These are phyloP conservation scores for Candida nanaspora DNA, from an alignment of 805 yeast species.

Conservation along the genomic window DNA sequence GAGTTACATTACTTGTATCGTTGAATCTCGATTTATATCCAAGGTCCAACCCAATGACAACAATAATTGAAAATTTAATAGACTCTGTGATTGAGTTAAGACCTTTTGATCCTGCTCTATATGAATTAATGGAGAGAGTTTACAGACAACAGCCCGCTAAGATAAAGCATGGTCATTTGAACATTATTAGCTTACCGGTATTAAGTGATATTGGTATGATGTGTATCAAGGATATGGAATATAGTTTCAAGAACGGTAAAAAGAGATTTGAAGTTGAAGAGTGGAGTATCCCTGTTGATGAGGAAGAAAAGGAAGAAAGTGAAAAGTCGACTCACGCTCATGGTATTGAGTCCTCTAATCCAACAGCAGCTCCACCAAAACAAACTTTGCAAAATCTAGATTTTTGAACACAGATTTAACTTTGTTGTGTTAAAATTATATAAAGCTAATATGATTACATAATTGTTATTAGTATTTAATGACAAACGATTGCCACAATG, in stretches of 20 bases:
- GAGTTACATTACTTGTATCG: slow-evolving; percentile 43
- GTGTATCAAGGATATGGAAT: slow-evolving; percentile 68
- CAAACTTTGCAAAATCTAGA: not conserved
- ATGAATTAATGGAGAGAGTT: slow-evolving; percentile 57
- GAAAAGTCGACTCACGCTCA: not conserved
- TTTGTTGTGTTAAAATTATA: not conserved
- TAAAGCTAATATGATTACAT: too few species aligned
- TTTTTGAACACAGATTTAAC: not conserved
- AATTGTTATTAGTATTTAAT: too few species aligned
- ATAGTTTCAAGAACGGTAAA: slow-evolving; percentile 79
- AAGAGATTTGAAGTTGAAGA: slow-evolving; percentile 80
- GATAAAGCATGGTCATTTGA: slow-evolving; percentile 80
- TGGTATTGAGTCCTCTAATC: not conserved
- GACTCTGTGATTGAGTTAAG: slow-evolving; percentile 70
- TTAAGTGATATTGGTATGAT: slow-evolving; percentile 73
- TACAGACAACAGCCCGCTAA: slow-evolving; percentile 67
- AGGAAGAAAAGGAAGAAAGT: slow-evolving; percentile 40
- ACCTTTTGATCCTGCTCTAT: slow-evolving; percentile 74
- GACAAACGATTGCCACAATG: too few species aligned
- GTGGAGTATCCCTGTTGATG: slow-evolving; percentile 98
- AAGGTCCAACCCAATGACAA: slow-evolving; percentile 37
- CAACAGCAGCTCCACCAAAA: not conserved
- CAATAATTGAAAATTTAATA: slow-evolving; percentile 48
- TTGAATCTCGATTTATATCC: slow-evolving; percentile 63
- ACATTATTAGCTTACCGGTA: slow-evolving; percentile 64